A percentile compares a stretch with the other conserved stretches of the same genome.
phyloP scores from a whole-genome alignment of 352 stramenopile species.

The Globisporangium radiosum region DNA sequence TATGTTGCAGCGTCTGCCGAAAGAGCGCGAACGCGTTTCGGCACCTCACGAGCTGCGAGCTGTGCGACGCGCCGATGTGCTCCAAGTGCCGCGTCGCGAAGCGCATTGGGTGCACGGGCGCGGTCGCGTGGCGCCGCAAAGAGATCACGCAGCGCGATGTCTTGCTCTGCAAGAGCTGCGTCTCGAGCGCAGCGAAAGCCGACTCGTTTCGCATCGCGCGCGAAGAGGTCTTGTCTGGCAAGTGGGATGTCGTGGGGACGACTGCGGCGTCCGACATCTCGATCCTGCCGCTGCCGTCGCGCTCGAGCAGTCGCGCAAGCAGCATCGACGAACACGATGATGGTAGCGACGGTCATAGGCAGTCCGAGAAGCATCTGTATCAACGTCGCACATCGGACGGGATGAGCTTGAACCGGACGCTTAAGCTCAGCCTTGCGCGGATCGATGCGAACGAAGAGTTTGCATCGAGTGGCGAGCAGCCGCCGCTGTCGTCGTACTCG shows the following conservation, averaged over 20 bases:
- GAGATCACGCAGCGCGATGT: slow-evolving; percentile 7
- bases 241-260: slow-evolving; percentile 6
- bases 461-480: neutral
- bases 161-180: slow-evolving; percentile 10
- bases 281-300: slow-evolving; percentile 9
- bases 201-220: slow-evolving; percentile 10
- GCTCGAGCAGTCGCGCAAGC: slow-evolving; percentile 5
- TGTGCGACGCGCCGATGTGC: slow-evolving; percentile 8
- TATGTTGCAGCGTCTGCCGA: slow-evolving; percentile 9
- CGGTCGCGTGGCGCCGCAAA: slow-evolving; percentile 3
- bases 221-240: slow-evolving; percentile 12
- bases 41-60: slow-evolving; percentile 6
- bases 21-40: slow-evolving; percentile 9
- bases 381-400: neutral
- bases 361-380: neutral
- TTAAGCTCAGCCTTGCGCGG: slow-evolving; percentile 11
- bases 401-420: slow-evolving; percentile 6
- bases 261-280: slow-evolving; percentile 2
- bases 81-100: slow-evolving; percentile 10
- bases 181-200: slow-evolving; percentile 1
- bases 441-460: slow-evolving; percentile 9
- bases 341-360: neutral
- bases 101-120: slow-evolving; percentile 8
- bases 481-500: neutral
- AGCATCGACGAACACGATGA: slow-evolving; percentile 4